These are phyloP conservation scores for Lodderomyces metapsilosis DNA, from an alignment of 1,139 yeast species.

Conservation along the genomic window DNA sequence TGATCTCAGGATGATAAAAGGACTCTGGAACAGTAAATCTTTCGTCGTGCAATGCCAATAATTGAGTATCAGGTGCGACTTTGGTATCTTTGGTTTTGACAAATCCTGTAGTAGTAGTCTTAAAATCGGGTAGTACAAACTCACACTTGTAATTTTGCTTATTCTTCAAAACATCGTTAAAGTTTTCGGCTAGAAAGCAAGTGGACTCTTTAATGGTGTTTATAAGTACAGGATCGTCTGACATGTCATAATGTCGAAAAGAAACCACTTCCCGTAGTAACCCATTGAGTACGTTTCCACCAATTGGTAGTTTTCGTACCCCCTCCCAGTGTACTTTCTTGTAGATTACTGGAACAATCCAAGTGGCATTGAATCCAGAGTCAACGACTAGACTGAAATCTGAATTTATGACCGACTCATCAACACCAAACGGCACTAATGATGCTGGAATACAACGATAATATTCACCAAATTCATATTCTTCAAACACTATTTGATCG, in stretches of 20 bases:
- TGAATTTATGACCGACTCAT: constrained; percentile 20
- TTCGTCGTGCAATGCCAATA: constrained; percentile 72
- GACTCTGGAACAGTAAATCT: constrained; percentile 86
- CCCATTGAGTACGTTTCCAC: constrained; percentile 84
- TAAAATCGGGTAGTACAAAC: constrained; percentile 85
- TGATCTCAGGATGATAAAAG: constrained; percentile 78
- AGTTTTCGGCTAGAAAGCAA: constrained; percentile 71
- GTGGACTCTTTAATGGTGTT: constrained; percentile 83
- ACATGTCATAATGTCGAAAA: constrained; percentile 88
- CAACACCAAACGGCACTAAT: constrained; percentile 65
- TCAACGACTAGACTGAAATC: constrained; percentile 84
- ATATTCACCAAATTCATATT: constrained; percentile 74
- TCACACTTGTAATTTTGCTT: constrained; percentile 41
- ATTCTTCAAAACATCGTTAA: constrained; percentile 51
- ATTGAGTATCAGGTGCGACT: constrained; percentile 51
- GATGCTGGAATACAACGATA: constrained; percentile 63
- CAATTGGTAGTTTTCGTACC: constrained; percentile 71
- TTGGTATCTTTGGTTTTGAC: constrained; percentile 25
- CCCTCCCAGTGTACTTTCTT: constrained; percentile 81
- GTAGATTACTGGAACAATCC: constrained; percentile 80
- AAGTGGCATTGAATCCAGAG: constrained; percentile 84
- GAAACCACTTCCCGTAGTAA: constrained; percentile 80
- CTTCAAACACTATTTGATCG: constrained; percentile 93
- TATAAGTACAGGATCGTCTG: constrained; percentile 83
- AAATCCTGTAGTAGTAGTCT: constrained; percentile 71